A percentile compares a stretch with the other conserved stretches of the same genome.
These are phyloP conservation scores for Pyrenula massariospora DNA, from an alignment of 495 filamentous ascomycete species.

Conservation along the genomic window DNA sequence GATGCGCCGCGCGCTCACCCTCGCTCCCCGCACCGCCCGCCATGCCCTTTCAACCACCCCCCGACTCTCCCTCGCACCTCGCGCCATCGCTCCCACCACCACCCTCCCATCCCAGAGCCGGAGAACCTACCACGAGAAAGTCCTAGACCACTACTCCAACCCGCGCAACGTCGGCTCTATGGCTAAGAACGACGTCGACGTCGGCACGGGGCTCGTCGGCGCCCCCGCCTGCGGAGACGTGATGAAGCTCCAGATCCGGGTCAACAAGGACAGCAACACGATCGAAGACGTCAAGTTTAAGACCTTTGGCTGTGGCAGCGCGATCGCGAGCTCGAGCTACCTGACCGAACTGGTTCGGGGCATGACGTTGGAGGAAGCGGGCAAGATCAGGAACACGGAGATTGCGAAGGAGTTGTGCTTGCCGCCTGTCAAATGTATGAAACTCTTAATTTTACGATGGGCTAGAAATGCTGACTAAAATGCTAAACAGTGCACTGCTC, in stretches of 20 bases:
- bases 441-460: no score
- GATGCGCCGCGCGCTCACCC: slow-evolving; percentile 40
- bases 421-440: slow-evolving; percentile 86
- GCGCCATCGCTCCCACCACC: slow-evolving; percentile 19
- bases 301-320: slow-evolving; percentile 95
- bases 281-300: slow-evolving; percentile 96
- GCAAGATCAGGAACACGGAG: slow-evolving; percentile 86
- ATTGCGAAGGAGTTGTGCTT: slow-evolving; percentile 94
- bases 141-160: slow-evolving; percentile 88
- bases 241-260: slow-evolving; percentile 97
- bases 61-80: slow-evolving; percentile 26
- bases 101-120: slow-evolving; percentile 18
- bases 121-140: slow-evolving; percentile 53
- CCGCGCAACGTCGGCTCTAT: slow-evolving; percentile 93
- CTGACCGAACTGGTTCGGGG: slow-evolving; percentile 85
- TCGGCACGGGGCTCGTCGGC: slow-evolving; percentile 95
- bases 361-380: slow-evolving; percentile 92
- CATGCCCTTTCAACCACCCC: slow-evolving; percentile 30
- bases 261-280: slow-evolving; percentile 76
- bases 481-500: slow-evolving; percentile 91
- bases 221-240: slow-evolving; percentile 86
- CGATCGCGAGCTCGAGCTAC: slow-evolving; percentile 85
- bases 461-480: no score
- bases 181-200: slow-evolving; percentile 70
- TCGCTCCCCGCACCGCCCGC: slow-evolving; percentile 33